Percentiles rank a stretch among this genome's conserved stretches.
phyloP scores from a whole-genome alignment of 2,329 filamentous ascomycete species.

The Pyrenophora tritici-repentis region DNA sequence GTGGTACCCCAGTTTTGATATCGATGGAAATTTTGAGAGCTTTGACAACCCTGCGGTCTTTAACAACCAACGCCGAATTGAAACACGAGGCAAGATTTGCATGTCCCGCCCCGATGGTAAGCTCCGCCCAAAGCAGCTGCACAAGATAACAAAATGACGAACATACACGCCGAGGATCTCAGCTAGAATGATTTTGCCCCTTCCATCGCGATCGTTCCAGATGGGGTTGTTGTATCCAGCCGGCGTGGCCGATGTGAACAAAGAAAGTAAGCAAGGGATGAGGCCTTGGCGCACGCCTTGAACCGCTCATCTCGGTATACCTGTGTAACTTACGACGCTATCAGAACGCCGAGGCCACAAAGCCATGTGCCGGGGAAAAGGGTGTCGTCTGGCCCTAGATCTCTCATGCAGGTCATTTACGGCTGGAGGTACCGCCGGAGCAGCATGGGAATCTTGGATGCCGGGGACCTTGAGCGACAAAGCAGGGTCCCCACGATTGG shows the following conservation, averaged over 20 bases:
- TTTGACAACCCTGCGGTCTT: not conserved
- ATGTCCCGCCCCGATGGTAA: not conserved
- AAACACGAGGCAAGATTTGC: too few relatives aligned
- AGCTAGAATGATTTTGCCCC: not conserved
- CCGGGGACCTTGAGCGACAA: too few relatives aligned
- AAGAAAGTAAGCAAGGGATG: not conserved
- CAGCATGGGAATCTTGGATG: too few relatives aligned
- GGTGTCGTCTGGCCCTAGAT: not conserved
- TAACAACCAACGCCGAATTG: too few relatives aligned
- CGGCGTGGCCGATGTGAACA: not conserved
- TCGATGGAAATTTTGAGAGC: not conserved
- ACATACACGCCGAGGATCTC: not conserved
- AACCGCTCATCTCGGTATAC: not conserved
- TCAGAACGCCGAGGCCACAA: conserved; percentile 1
- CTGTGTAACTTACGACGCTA: not conserved
- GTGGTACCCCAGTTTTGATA: too few relatives aligned
- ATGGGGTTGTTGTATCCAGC: not conserved
- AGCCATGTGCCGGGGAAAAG: not conserved
- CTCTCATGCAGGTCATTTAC: not conserved
- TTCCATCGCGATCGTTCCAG: not conserved
- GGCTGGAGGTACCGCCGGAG: too few relatives aligned
- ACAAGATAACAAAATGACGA: not conserved
- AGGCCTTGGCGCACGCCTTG: not conserved
- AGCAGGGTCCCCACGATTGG: too few relatives aligned
- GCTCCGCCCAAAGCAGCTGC: not conserved